These are phyloP conservation scores for Knufia petricola DNA, from an alignment of 2,329 filamentous ascomycete species.

Conservation along the genomic window DNA sequence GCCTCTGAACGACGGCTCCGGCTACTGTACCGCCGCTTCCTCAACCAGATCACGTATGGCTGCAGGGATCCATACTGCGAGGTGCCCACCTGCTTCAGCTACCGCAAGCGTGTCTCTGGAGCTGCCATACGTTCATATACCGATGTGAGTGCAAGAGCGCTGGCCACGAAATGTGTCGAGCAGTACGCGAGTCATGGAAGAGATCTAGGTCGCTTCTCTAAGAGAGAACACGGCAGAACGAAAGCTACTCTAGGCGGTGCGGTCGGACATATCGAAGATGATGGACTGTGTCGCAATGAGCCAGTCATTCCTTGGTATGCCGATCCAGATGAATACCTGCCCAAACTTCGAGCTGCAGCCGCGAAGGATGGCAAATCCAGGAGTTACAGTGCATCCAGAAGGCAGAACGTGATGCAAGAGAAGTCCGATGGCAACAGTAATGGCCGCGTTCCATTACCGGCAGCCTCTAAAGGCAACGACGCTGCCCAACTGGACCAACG, in stretches of 20 bases:
- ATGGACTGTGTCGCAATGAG: slow-evolving; percentile 19
- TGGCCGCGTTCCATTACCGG: neutral
- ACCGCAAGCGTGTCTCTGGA: slow-evolving; percentile 57
- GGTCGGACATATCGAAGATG: neutral
- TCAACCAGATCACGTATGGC: slow-evolving; percentile 71
- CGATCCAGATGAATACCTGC: slow-evolving; percentile 10
- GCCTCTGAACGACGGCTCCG: slow-evolving; percentile 21
- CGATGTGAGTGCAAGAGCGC: slow-evolving; percentile 66
- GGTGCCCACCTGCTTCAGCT: slow-evolving; percentile 72
- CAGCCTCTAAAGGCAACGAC: neutral
- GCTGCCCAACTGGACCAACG: neutral
- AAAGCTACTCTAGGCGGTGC: neutral
- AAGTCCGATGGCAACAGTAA: neutral
- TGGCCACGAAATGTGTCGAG: slow-evolving; percentile 71
- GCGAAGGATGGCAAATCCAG: neutral
- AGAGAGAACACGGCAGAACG: neutral
- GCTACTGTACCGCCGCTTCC: slow-evolving; percentile 40
- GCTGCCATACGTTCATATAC: slow-evolving; percentile 70
- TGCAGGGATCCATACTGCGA: slow-evolving; percentile 61
- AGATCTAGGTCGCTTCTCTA: slow-evolving; percentile 47
- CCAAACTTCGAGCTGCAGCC: neutral
- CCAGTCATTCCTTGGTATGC: slow-evolving; percentile 22
- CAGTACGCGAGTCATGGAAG: slow-evolving; percentile 43
- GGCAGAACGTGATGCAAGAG: neutral
- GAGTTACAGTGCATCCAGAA: neutral